These are phyloP conservation scores for Aspergillus intermedius DNA, from an alignment of 2,329 filamentous ascomycete genomes.

Conservation along the genomic window DNA sequence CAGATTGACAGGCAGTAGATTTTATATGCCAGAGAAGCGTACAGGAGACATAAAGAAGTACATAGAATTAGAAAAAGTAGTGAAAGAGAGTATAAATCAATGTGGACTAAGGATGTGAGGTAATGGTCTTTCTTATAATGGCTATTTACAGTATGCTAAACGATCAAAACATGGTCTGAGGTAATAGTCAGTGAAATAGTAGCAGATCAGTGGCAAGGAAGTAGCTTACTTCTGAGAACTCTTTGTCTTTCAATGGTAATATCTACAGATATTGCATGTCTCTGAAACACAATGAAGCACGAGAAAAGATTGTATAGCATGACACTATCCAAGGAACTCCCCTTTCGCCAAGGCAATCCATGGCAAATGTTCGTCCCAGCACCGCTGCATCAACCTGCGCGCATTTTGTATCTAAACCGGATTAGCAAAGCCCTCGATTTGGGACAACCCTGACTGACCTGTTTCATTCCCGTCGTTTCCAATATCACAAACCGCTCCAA, in stretches of 20 bases:
- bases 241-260: not conserved
- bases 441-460: slow-evolving; percentile 45
- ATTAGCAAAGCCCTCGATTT: slow-evolving; percentile 1
- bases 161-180: no score
- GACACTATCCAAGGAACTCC: slow-evolving; percentile 32
- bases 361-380: slow-evolving; percentile 31
- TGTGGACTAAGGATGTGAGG: no score
- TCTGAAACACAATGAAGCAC: not conserved
- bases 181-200: no score
- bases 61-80: no score
- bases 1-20: no score
- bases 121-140: no score
- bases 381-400: slow-evolving; percentile 35
- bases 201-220: no score
- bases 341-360: slow-evolving; percentile 36
- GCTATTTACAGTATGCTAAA: no score
- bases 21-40: no score
- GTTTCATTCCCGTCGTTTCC: slow-evolving; percentile 69
- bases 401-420: slow-evolving; percentile 35
- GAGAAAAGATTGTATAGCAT: not conserved
- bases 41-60: no score
- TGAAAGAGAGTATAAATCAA: no score
- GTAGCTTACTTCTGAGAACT: no score
- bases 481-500: slow-evolving; percentile 60
- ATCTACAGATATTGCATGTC: not conserved